Evolutionary conservation across 768 basidiomycete genomes (phyloP), one percentile per base, ranked within the genome.

Genomic region (Suillus discolor): DNA sequence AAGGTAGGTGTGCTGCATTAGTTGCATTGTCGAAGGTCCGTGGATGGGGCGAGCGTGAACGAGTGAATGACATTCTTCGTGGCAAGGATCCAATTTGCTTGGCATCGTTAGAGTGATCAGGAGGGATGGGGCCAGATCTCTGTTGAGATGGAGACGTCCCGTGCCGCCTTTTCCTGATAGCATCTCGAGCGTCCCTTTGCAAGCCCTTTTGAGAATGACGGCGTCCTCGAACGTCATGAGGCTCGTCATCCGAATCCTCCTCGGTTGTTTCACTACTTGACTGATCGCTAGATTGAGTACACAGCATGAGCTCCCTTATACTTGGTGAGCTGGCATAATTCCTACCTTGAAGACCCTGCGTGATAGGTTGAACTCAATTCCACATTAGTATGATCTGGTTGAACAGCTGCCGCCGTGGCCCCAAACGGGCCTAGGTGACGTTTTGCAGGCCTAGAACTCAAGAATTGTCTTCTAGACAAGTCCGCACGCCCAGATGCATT

Each of bases 321-420:
- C 38, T n/a, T 57, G 1, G 6, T n/a, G 18, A 53, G 64, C 6
- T 63, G 8, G 11, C 59, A 62, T 23, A 66, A 42, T 28, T 18
- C 85, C 67, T 71, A 90, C 91, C 90, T 87, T 12, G 92, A 93
- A 41, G 92, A 92, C 54, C 93, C 93, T 36, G 89, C 93, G 65
- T 93, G 90, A 77, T 94, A 94, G 69, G 92, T 94, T 15, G 92
- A 93, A 72, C 91, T 94, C 88, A 92, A 87, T 69, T 89, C 92
- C 69, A 87, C 72, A 66, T 76, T 77, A 65, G 78, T 75, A 47
- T 69, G 68, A 36, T 74, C 66, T 28, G 73, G 75, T 3, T 66
- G 74, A 20, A 65, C 44, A 54, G 62, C 62, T 45, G 49, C 65
- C 34, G 66, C 66, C 51, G 70, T 55, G 18, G 31, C 63, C 36